These are phyloP conservation scores for Aegle marmelos DNA, from an alignment of 345 rosid genomes.

Conservation along the genomic window DNA sequence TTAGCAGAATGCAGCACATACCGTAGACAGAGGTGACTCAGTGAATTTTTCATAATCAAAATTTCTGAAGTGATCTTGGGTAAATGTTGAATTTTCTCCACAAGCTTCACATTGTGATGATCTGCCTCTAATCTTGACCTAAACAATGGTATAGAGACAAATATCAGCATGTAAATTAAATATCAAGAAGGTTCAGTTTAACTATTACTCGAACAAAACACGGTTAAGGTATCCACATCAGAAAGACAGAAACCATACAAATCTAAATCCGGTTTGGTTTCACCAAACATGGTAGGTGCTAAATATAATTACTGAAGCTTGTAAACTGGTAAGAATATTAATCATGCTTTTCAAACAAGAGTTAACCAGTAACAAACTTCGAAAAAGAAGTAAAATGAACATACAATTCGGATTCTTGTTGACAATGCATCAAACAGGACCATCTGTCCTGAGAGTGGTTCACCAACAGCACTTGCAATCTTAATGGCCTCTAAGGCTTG, in stretches of 20 bases:
- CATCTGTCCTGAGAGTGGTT: conserved; percentile 83
- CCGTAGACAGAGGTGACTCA: conserved; percentile 61
- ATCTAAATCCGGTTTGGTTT: not conserved
- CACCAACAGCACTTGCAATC: conserved; percentile 81
- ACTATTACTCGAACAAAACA: not conserved
- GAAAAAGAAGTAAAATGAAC: conserved; percentile 10
- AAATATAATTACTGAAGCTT: not conserved
- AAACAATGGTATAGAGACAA: conserved; percentile 5
- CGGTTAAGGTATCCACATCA: not conserved
- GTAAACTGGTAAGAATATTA: not conserved
- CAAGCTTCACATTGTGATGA: conserved; percentile 70
- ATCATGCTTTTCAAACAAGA: not conserved
- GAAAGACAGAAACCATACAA: not conserved
- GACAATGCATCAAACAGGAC: conserved; percentile 92
- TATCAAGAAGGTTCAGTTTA: not conserved
- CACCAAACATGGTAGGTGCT: not conserved
- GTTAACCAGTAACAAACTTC: not conserved
- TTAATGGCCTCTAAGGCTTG: conserved; percentile 96
- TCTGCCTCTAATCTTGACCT: conserved; percentile 87
- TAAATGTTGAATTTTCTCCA: conserved; percentile 62
- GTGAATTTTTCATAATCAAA: conserved; percentile 92
- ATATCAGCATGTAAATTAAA: conserved; percentile 4
- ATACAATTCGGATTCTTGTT: conserved; percentile 75
- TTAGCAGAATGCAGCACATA: conserved; percentile 22
- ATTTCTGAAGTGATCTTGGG: conserved; percentile 48